Conservation (phyloP, 225 moss, liverwort and hornwort genomes). For the Lunularia cruciata region DNA sequence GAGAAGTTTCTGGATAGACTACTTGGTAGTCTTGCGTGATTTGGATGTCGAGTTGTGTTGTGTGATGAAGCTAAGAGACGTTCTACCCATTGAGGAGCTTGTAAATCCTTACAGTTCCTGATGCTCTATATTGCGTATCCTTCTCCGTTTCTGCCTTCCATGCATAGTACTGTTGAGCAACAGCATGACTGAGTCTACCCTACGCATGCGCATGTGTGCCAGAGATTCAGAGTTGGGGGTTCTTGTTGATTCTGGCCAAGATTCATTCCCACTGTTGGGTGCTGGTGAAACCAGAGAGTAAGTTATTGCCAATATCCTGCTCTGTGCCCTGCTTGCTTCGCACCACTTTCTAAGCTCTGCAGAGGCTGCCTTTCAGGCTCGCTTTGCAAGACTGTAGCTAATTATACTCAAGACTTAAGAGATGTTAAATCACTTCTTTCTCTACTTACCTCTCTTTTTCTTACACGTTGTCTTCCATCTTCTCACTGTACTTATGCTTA, state of each 20-base stretch:
- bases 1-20: no score
- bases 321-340: conserved; percentile 19
- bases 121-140: background rate
- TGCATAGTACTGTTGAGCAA: conserved; percentile 18
- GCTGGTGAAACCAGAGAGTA: conserved; percentile 28
- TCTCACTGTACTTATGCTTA: background rate
- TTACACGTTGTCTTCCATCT: background rate
- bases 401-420: background rate
- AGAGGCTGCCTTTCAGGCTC: background rate
- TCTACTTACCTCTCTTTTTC: background rate
- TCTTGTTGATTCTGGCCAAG: conserved; percentile 22
- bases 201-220: conserved; percentile 26
- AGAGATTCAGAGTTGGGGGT: conserved; percentile 30
- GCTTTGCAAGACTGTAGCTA: background rate
- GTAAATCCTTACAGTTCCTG: background rate
- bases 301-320: conserved; percentile 20
- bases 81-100: background rate
- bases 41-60: no score
- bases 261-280: conserved; percentile 11
- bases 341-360: background rate
- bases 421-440: background rate
- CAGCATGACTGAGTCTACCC: conserved; percentile 15
- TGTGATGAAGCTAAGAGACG: no score
- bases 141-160: conserved; percentile 5
- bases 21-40: no score